Percentiles rank a stretch among this genome's conserved stretches.
Evolutionary conservation across 495 filamentous ascomycete species (phyloP).

Genomic region (Xylaria curta): DNA sequence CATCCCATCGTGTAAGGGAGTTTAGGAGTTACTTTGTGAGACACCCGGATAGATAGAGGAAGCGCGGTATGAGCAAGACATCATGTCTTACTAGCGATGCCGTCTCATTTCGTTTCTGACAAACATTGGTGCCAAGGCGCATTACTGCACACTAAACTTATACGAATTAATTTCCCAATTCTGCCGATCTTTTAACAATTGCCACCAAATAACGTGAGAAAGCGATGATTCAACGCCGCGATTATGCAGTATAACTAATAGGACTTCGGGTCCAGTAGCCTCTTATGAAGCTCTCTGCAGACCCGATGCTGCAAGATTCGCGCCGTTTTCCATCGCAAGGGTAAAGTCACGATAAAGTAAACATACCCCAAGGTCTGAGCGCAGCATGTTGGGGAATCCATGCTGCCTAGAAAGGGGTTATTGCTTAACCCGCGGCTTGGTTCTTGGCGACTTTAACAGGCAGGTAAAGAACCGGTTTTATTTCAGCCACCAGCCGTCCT

Average conservation of each 20-base stretch:
- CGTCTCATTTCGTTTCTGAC: slow-evolving; percentile 19
- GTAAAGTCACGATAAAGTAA: background rate
- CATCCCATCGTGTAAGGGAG: background rate
- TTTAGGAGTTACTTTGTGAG: background rate
- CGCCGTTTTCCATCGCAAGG: background rate
- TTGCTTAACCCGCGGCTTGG: slow-evolving; percentile 6
- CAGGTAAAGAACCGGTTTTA: background rate
- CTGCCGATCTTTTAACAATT: slow-evolving; percentile 6
- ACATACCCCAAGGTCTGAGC: slow-evolving; percentile 5
- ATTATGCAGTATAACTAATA: background rate
- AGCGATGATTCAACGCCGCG: background rate
- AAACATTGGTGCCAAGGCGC: slow-evolving; percentile 9
- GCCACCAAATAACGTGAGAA: background rate
- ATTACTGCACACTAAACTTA: background rate
- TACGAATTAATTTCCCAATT: slow-evolving; percentile 10
- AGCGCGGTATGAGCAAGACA: background rate
- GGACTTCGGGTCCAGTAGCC: background rate
- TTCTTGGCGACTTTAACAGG: background rate
- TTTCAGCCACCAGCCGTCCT: too few species aligned
- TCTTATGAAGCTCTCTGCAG: background rate
- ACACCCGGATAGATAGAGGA: too few species aligned
- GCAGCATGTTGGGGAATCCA: slow-evolving; percentile 14
- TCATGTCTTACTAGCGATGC: background rate
- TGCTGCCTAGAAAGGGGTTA: slow-evolving; percentile 9
- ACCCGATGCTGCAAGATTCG: background rate